Evolutionary conservation across 2,329 filamentous ascomycete species (phyloP).

Genomic region (Tolypocladium paradoxum): DNA sequence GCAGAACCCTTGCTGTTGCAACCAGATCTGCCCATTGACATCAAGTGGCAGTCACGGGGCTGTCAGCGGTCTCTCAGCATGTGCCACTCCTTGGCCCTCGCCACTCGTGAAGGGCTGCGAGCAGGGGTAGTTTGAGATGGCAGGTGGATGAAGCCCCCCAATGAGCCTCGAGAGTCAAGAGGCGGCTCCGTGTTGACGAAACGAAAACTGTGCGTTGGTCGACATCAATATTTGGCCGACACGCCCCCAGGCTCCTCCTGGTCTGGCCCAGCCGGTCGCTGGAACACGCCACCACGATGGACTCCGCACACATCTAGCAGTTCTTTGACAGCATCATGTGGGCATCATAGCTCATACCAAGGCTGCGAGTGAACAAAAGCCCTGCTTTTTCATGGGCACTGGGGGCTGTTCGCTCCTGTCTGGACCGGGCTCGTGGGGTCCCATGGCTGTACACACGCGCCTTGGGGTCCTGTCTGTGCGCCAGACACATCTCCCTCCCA

Average conservation of each 20-base stretch:
- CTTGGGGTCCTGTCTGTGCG: not conserved
- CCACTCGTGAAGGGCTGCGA: not conserved
- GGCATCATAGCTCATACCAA: not conserved
- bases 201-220: not conserved
- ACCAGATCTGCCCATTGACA: not conserved
- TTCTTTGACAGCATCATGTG: not conserved
- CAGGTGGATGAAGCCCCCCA: not conserved
- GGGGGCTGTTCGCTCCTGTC: not conserved
- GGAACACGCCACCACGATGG: not conserved
- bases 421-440: not conserved
- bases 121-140: not conserved
- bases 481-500: no score
- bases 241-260: not conserved
- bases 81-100: not conserved
- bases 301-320: not conserved
- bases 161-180: not conserved
- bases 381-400: not conserved
- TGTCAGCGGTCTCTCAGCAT: not conserved
- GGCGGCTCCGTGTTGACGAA: not conserved
- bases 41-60: not conserved
- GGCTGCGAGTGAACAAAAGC: not conserved
- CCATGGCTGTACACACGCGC: not conserved
- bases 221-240: not conserved
- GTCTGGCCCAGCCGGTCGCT: not conserved
- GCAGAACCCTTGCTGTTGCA: not conserved